Conservation (phyloP, 2,329 filamentous ascomycete species). For the Fusarium begoniae region DNA sequence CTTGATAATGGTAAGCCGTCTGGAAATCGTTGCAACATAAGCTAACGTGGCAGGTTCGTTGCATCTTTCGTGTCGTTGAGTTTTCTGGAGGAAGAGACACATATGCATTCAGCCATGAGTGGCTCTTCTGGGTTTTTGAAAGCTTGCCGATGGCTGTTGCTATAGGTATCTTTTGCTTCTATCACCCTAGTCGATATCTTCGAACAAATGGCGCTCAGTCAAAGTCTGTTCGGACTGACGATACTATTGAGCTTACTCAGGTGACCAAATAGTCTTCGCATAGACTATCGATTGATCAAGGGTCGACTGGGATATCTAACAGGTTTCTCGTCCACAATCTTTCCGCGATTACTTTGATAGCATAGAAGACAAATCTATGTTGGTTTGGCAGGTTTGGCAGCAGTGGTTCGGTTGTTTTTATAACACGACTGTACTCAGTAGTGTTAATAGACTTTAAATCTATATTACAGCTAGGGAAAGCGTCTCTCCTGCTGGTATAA, state of each 20-base stretch:
- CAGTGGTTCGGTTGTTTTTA: not conserved
- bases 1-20: conserved; percentile 54
- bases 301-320: not conserved
- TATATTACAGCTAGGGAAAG: not conserved
- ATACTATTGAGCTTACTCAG: conserved; percentile 18
- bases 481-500: not conserved
- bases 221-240: not conserved
- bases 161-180: conserved; percentile 58
- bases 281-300: not conserved
- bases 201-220: conserved; percentile 19
- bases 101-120: conserved; percentile 61
- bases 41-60: conserved; percentile 52
- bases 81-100: conserved; percentile 61
- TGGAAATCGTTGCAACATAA: not conserved
- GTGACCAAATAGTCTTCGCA: not conserved
- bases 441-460: not conserved
- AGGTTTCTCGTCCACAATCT: too few relatives aligned
- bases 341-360: not conserved
- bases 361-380: not conserved
- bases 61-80: conserved; percentile 63
- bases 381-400: not conserved
- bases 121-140: conserved; percentile 63
- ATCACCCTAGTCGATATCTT: conserved; percentile 56
- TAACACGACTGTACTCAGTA: not conserved
- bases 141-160: conserved; percentile 58